phyloP scores from a whole-genome alignment of 306 rosid genomes.

The Vicia faba region DNA sequence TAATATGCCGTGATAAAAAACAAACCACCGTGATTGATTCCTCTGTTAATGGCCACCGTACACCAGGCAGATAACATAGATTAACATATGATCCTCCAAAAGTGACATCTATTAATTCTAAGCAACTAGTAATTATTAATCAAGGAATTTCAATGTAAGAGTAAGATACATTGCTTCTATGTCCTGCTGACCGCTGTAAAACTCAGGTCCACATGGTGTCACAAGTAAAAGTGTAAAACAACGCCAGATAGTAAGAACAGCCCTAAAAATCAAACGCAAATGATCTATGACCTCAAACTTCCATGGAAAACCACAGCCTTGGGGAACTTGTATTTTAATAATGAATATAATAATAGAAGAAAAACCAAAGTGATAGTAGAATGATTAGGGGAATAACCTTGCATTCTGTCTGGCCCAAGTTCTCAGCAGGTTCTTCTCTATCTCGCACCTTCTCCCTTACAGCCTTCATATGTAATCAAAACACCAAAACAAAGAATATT shows the following conservation, averaged over 20 bases:
- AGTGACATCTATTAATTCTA: constrained; percentile 7
- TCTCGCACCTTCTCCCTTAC: constrained; percentile 59
- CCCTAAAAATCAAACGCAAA: constrained; percentile 32
- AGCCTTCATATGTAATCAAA: constrained; percentile 47
- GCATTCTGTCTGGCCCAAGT: constrained; percentile 71
- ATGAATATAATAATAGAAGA: constrained; percentile 21
- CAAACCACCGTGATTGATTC: background rate
- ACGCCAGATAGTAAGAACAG: constrained; percentile 21
- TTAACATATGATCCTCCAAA: constrained; percentile 19
- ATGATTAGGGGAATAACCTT: constrained; percentile 61
- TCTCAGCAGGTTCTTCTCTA: constrained; percentile 59
- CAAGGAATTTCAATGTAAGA: constrained; percentile 15
- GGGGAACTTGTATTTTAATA: constrained; percentile 1
- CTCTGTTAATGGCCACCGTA: constrained; percentile 4
- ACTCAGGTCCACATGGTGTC: constrained; percentile 6
- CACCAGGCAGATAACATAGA: constrained; percentile 9
- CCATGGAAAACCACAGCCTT: constrained; percentile 22
- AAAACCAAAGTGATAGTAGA: constrained; percentile 20
- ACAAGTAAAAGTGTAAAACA: constrained; percentile 16
- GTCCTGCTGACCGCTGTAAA: constrained; percentile 6
- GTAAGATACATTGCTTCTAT: constrained; percentile 1
- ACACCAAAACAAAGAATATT: constrained; percentile 32
- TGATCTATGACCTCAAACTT: constrained; percentile 23
- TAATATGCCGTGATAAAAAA: constrained; percentile 9
- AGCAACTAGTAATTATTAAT: background rate